Evolutionary conservation across 78 protist genomes (phyloP), one percentile per base, ranked within the genome.

Genomic region (Pigoraptor vietnamica): DNA sequence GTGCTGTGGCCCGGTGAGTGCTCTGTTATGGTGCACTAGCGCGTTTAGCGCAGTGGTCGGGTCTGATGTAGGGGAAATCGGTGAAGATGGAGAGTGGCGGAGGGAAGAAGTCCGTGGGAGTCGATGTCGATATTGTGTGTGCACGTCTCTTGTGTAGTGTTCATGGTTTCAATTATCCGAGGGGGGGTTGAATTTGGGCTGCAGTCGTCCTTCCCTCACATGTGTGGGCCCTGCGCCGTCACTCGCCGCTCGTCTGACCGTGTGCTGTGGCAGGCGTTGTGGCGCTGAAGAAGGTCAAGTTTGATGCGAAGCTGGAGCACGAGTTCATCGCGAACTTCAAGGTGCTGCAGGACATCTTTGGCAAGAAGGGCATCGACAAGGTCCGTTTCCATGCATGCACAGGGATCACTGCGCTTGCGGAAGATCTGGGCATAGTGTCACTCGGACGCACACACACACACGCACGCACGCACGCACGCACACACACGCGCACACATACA

Each of bases 311-410:
- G 92, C 93, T 67, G 38, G 99, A 98, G 87, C 91, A 95, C 56
- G 99, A 98, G 93, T 96, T 81, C 82, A 67, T 95, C 39, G 90
- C 91, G 40, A 98, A 98, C 93, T 98, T 92, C 87, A 97, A 97
- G 83, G 39, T 95, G 32, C 91, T 98, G 29, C 99, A 98, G 67
- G 92, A 89, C 36, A 67, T 92, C 0, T 96, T 97, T 90, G 86
- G 81, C 9, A 92, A 95, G 87, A 39, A 83, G 24, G 93, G 92
- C 23, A 56, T 97, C 36, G 95, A 96, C 35, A 97, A 95, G 91
- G 97, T 89, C 14, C 24, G 39, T 67, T 6, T 6, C 67, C 67
- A 48, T 48, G 67, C 67, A 48, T 48, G 67, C 14, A n/a, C n/a
- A n/a, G n/a, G n/a, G n/a, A n/a, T n/a, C n/a, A n/a, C n/a, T n/a